Evolutionary conservation across 306 rosid species (phyloP), one percentile per base, ranked within the genome.

Genomic region (Inga leiocalycina): DNA sequence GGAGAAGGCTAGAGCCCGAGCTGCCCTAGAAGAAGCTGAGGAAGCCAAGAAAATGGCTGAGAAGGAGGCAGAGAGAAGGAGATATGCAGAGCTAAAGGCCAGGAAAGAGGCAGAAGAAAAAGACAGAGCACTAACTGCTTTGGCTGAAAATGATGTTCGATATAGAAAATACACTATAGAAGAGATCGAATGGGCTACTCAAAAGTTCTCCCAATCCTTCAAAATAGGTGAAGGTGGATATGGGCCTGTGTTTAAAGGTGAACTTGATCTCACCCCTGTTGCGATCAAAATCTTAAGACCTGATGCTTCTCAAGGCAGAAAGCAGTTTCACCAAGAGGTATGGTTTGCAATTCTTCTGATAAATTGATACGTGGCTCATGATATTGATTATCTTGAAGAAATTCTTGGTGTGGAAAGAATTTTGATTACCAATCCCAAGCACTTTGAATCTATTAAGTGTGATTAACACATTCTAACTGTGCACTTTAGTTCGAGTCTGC

Each of bases 181-280:
- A 30, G 99, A 96, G 81, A 96, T 96, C 76, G 95, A 94, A 89
- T 82, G 2, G 45, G 96, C 97, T 69, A 96, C 99, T 12, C 83
- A 86, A 22, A 86, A 83, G 65, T 92, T 94, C 85, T 75, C 89
- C 64, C 82, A 39, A 4, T 72, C 88, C 6, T 81, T 78, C 80
- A 92, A 94, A 87, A 80, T 96, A 41, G 99, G 99, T 70, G 99
- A 94, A 90, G 99, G 99, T 76, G 99, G 99, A 68, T 96, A 96
- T 74, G 99, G 99, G 83, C 98, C 99, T 12, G 99, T 94, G 64
- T 96, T 72, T 85, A 93, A 84, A 86, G 98, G 97, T 69, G 86
- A 81, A 71, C 98, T 96, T 74, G 97, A 94, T 78, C 98, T 94
- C 89, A 96, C 99, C 20, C 85, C 91, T 0, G 99, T 94, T 83